phyloP scores from a whole-genome alignment of 2,329 filamentous ascomycete species.

The Cladosporium sp. region DNA sequence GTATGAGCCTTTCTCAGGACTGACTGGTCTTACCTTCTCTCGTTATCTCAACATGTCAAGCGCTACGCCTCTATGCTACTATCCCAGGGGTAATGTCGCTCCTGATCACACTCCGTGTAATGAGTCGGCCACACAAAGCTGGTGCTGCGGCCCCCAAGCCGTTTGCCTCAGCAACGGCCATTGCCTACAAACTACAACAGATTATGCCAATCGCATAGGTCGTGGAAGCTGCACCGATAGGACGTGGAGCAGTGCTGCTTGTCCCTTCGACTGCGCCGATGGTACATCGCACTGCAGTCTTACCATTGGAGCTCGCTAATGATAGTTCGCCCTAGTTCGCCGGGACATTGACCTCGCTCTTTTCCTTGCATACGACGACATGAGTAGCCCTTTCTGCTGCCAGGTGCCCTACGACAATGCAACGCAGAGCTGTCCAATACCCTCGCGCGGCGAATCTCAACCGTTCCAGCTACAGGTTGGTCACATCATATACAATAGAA shows the following conservation, averaged over 20 bases:
- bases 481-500: background rate
- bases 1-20: too few species aligned
- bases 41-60: background rate
- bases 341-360: background rate
- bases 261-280: background rate
- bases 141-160: background rate
- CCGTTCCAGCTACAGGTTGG: background rate
- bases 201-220: background rate
- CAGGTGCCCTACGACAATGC: background rate
- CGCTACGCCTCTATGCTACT: background rate
- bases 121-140: background rate
- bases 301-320: background rate
- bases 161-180: background rate
- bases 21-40: too few species aligned
- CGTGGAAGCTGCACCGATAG: background rate
- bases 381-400: background rate
- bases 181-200: background rate
- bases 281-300: background rate
- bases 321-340: background rate
- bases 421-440: background rate
- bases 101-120: background rate
- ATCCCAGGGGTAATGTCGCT: background rate
- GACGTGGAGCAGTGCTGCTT: background rate
- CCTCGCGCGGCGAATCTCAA: background rate
- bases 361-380: background rate